Evolutionary conservation across 140 eudicot species (phyloP), one percentile per base, ranked within the genome.

Genomic region (Ambrosia hybrid): DNA sequence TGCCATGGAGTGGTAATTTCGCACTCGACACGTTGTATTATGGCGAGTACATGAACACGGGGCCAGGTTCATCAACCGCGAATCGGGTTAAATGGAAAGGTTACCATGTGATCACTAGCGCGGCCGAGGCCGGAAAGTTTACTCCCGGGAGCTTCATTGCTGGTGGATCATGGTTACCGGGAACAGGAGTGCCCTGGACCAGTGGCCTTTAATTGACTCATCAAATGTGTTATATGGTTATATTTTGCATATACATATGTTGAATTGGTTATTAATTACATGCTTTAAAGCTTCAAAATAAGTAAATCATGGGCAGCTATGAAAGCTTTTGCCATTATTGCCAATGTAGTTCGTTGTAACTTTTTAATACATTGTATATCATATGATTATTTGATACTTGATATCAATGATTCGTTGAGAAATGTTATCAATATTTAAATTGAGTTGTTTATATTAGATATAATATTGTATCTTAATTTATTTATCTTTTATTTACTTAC

Each of bases 81-180:
- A 74, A 68, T 5, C 26, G 90, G 76, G 87, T 85, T 36, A 79
- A 65, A 0, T 85, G 90, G 90, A 70, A 69, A 14, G 90, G 90
- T 0, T 85, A 72, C 72, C 90, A 30, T 60, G 87, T 82, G 15
- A 79, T 82, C 53, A 85, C 79, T 6, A 76, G 77, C 7, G 76
- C 77, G 0, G 15, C 74, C 0, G 90, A 73, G 72, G 90, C 85
- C 1, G 51, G 76, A 7, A 46, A 73, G 67, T 85, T 82, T 48
- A 59, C 82, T 1, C 83, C 75, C 0, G 85, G 85, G 9, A 82
- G 7, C 15, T 82, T 85, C 71, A 73, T 85, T 55, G 73, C 73
- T 3, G 90, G 90, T 1, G 84, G 84, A 17, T 85, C 90, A 0
- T 85, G 90, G 90, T 68, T 85, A 70, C 90, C 90, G 51, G 64